Evolutionary conservation across 164 flowering plant genomes (phyloP), one percentile per base, ranked within the genome.

Genomic region (Chimonanthus praecox): DNA sequence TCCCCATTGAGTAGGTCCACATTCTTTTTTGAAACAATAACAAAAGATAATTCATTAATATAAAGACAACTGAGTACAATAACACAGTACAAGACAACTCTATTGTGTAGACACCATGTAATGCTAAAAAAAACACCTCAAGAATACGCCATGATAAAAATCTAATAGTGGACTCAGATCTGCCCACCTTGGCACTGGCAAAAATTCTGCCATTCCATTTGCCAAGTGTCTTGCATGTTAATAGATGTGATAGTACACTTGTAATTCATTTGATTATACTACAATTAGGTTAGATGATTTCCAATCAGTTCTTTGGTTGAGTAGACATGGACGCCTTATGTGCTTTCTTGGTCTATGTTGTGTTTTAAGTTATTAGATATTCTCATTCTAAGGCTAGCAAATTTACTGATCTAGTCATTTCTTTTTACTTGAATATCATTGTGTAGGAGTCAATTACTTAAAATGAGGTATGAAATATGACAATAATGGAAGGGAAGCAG

Each of bases 401-500:
- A 43, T 45, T 71, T 71, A 50, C 49, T 71, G 65, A 58, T 45
- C 7, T 16, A 9, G 58, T 18, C 48, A 51, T 54, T 18, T 71
- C 11, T 61, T 16, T 62, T 70, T 5, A 20, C 10, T 64, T 58
- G 73, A 44, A 67, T 71, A 64, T 60, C n/a, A 51, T 67, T 74
- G 4, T 68, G 13, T 58, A 64, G 67, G 73, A 50, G 61, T 7
- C 47, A 45, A 5, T 51, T 72, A 43, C 47, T 15, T 43, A 20
- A 20, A 13, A 48, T 69, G 49, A 47, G 51, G 43, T 68, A 33
- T 72, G 47, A 69, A 72, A 13, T 49, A 77, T 74, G 75, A 76
- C 20, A 44, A 61, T 64, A 48, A 82, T 81, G 78, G 88, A 83
- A 15, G 79, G 74, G 45, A 80, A 80, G 3, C 76, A 63, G 6